phyloP scores from a whole-genome alignment of 2,329 filamentous ascomycete genomes.

The Colletotrichum falcatum region DNA sequence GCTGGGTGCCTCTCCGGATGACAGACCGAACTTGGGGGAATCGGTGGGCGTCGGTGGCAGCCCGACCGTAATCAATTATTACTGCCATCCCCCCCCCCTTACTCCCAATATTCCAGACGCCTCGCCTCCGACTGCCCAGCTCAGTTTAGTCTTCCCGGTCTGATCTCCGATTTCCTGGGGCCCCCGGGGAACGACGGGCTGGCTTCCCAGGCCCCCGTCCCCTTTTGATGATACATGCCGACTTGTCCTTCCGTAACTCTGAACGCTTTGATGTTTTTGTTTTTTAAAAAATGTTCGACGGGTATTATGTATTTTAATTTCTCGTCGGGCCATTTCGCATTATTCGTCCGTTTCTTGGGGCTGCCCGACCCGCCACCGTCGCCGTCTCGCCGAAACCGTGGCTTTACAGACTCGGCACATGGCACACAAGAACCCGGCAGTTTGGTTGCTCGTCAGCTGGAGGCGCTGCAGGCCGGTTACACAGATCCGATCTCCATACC shows the following conservation, averaged over 20 bases:
- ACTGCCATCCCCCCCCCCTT: no score
- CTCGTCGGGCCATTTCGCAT: background rate
- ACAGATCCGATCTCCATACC: conserved; percentile 7
- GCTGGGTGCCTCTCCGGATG: conserved; percentile 32
- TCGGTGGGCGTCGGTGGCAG: conserved; percentile 8
- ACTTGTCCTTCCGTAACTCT: background rate
- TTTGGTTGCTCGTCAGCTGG: background rate
- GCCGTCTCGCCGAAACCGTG: background rate
- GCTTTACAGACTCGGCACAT: background rate
- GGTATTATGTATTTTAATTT: conserved; percentile 6
- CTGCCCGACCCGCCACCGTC: background rate
- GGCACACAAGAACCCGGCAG: conserved; percentile 1
- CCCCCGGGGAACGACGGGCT: conserved; percentile 33
- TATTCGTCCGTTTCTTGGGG: conserved; percentile 6
- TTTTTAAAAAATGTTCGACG: background rate
- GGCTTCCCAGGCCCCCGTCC: conserved; percentile 18
- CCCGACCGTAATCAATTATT: background rate
- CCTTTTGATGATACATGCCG: conserved; percentile 9
- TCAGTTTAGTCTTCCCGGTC: conserved; percentile 27
- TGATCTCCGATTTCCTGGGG: conserved; percentile 24
- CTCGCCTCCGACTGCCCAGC: conserved; percentile 1
- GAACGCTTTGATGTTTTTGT: background rate
- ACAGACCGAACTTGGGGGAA: conserved; percentile 35
- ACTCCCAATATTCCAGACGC: background rate
- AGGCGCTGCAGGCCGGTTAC: background rate